Percentiles rank a stretch among this genome's conserved stretches.
Conservation (phyloP, 495 filamentous ascomycete genomes). For the Talaromyces borbonicus region DNA sequence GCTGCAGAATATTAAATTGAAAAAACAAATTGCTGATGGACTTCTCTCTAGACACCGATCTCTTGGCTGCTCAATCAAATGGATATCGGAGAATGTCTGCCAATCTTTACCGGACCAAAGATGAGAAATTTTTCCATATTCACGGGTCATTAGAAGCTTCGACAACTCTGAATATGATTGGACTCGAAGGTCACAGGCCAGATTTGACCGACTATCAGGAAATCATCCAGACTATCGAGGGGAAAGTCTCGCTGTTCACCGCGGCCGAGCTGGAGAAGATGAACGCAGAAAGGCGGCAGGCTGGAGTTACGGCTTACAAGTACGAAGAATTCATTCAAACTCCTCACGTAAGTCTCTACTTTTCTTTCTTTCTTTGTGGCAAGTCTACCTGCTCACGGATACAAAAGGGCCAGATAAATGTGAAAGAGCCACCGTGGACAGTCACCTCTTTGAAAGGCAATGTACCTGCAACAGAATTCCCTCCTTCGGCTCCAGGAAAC, state of each 20-base stretch:
- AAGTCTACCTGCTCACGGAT: constrained; percentile 7
- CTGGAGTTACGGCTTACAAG: constrained; percentile 56
- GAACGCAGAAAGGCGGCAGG: constrained; percentile 52
- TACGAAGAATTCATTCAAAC: constrained; percentile 54
- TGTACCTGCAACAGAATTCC: constrained; percentile 46
- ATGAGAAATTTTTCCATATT: constrained; percentile 62
- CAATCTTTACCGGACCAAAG: constrained; percentile 63
- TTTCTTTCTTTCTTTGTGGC: constrained; percentile 10
- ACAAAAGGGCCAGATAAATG: constrained; percentile 36
- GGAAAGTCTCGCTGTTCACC: constrained; percentile 52
- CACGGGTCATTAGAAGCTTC: constrained; percentile 68
- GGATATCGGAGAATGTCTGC: constrained; percentile 66
- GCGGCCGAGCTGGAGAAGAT: constrained; percentile 52
- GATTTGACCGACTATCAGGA: constrained; percentile 56
- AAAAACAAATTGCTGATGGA: background rate
- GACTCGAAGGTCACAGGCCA: constrained; percentile 51
- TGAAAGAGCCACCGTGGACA: constrained; percentile 43
- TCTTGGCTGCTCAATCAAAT: constrained; percentile 59
- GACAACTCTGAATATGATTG: constrained; percentile 61
- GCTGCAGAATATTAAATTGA: background rate
- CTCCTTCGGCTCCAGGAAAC: constrained; percentile 17
- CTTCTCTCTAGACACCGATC: constrained; percentile 51
- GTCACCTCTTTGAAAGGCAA: constrained; percentile 35
- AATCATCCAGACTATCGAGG: constrained; percentile 57
- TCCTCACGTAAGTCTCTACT: constrained; percentile 39